Percentiles rank a stretch among this genome's conserved stretches.
These are phyloP conservation scores for Scopulariopsis brevicaulis DNA, from an alignment of 2,329 filamentous ascomycete species.

Conservation along the genomic window DNA sequence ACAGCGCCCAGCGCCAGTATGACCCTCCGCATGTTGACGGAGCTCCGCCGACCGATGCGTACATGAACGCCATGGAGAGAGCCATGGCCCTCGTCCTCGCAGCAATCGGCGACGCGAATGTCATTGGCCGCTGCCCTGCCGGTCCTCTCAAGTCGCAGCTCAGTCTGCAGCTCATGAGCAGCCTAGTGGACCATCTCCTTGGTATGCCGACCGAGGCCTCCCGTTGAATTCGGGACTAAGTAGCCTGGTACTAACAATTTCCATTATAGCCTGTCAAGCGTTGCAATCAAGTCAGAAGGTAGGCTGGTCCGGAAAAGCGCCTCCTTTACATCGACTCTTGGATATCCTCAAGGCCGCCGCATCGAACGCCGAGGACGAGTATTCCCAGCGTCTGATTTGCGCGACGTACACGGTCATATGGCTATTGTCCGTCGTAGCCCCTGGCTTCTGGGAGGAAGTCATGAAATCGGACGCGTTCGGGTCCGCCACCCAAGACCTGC, in stretches of 20 bases:
- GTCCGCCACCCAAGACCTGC: constrained; percentile 1
- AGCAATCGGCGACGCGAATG: constrained; percentile 46
- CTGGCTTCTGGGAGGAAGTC: constrained; percentile 22
- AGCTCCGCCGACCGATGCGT: constrained; percentile 12
- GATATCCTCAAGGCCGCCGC: constrained; percentile 14
- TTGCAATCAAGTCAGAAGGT: neutral
- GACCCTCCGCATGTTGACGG: constrained; percentile 5
- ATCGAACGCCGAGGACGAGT: constrained; percentile 3
- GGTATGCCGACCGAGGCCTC: neutral
- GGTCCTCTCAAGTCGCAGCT: constrained; percentile 1
- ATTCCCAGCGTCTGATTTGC: constrained; percentile 11
- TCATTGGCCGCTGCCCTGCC: constrained; percentile 25
- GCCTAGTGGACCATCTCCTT: neutral
- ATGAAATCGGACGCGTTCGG: constrained; percentile 2
- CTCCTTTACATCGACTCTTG: constrained; percentile 18
- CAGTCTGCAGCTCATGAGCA: constrained; percentile 4
- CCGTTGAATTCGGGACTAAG: neutral
- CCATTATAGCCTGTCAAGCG: neutral
- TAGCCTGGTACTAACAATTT: neutral
- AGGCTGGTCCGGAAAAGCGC: neutral
- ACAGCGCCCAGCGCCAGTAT: constrained; percentile 21
- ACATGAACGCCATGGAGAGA: constrained; percentile 24
- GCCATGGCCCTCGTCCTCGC: constrained; percentile 43
- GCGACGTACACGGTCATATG: constrained; percentile 26
- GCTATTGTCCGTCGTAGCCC: constrained; percentile 24